Base-by-base conservation (phyloP, 2,329 filamentous ascomycete genomes). In the Botrytis pseudocinerea region DNA sequence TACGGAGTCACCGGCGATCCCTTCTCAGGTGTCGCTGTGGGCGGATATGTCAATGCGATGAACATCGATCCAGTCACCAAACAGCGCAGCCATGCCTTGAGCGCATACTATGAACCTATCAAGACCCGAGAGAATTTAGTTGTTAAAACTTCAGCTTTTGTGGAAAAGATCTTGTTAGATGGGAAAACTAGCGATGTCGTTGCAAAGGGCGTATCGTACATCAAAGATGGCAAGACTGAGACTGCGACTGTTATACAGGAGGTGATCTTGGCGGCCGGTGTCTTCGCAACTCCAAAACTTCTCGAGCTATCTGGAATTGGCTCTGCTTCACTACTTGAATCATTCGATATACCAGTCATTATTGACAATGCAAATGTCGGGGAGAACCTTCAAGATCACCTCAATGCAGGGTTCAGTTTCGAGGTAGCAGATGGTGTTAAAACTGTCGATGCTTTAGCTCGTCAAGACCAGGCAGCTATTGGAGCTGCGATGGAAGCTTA, bases 261-360 rank as follows among this genome's bases (percentile, higher is more conserved):
- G 64, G 75, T 81, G 14, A 75, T 82, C 54, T 51, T 82, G 8
- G 70, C 75, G n/a, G 77, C 78, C 28, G 80, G 80, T 4, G 74
- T 75, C 2, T 72, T 81, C 38, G 69, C 75, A 32, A 77, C 75
- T 18, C 81, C 80, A 14, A 76, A 81, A 69, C 60, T 82, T 8
- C 75, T 82, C 10, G 79, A 82, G 73, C 73, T 81, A 22, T 82
- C 80, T 28, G 80, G 81, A 28, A 76, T 82, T 66, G 81, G 80
- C 18, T 69, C 66, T 32, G 65, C 68, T 14, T 57, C 69, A 5
- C 46, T 76, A 9, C 75, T 80, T 6, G 63, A 76, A 25, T 48
- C 32, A 5, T 70, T 74, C 18, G 74, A 76, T 5, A 79, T 80
- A 22, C 25, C 70, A 14, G 62, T 76, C 5, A 28, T 76, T 0